phyloP scores from a whole-genome alignment of 2,329 filamentous ascomycete species.

The Sporothrix pseudoabietina region DNA sequence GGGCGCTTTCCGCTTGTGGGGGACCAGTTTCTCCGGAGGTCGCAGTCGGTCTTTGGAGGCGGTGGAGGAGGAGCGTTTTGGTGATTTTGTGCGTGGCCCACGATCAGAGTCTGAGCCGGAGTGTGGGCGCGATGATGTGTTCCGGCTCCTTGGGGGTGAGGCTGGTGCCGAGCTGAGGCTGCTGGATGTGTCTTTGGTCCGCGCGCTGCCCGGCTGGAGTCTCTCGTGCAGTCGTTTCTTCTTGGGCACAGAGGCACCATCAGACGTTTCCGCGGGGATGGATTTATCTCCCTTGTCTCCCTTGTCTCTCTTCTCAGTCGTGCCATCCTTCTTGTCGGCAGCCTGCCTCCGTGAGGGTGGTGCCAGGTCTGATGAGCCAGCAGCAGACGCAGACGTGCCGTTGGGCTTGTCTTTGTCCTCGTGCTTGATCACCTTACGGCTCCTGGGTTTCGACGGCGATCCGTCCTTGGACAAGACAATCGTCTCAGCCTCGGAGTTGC shows the following conservation, averaged over 20 bases:
- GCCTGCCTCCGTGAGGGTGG: conserved; percentile 26
- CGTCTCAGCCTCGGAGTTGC: conserved; percentile 71
- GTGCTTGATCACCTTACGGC: conserved; percentile 63
- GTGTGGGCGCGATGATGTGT: conserved; percentile 44
- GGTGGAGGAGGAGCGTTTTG: conserved; percentile 44
- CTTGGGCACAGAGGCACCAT: conserved; percentile 45
- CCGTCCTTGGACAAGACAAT: conserved; percentile 69
- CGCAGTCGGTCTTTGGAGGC: conserved; percentile 50
- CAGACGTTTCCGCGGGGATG: conserved; percentile 30
- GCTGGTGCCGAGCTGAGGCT: conserved; percentile 61
- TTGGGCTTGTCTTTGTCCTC: conserved; percentile 67
- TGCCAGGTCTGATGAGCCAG: neutral
- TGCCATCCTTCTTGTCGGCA: conserved; percentile 35
- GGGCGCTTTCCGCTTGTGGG: conserved; percentile 57
- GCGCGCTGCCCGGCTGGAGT: conserved; percentile 31
- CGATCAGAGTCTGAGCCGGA: conserved; percentile 62
- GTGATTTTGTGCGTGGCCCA: conserved; percentile 46
- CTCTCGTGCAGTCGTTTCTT: conserved; percentile 55
- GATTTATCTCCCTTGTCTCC: conserved; percentile 20
- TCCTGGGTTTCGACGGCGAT: conserved; percentile 59
- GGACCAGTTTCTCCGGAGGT: conserved; percentile 50
- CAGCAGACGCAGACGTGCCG: conserved; percentile 41
- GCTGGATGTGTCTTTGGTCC: conserved; percentile 56
- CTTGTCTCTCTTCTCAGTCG: conserved; percentile 26
- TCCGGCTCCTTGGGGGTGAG: conserved; percentile 52